Conservation (phyloP, 352 stramenopile species). For the Phytophthora vignae region DNA sequence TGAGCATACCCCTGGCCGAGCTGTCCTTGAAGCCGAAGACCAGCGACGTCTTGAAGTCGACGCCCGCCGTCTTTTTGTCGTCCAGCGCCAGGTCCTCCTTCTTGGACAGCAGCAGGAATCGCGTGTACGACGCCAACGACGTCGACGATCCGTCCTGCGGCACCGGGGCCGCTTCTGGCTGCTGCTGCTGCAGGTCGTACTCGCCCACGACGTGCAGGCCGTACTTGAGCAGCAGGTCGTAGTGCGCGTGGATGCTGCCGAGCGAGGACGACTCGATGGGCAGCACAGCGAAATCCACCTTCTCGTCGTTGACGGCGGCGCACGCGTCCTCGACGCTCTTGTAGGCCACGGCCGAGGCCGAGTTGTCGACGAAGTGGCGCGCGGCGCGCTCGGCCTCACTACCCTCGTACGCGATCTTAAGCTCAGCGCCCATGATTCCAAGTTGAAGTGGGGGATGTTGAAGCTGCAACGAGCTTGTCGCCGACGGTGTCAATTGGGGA, state of each 20-base stretch:
- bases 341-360: slow-evolving; percentile 43
- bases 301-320: slow-evolving; percentile 65
- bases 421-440: slow-evolving; percentile 40
- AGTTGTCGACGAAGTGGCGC: slow-evolving; percentile 34
- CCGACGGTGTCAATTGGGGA: slow-evolving; percentile 27
- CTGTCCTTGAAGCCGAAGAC: slow-evolving; percentile 79
- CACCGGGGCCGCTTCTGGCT: slow-evolving; percentile 62
- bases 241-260: slow-evolving; percentile 97
- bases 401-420: slow-evolving; percentile 95
- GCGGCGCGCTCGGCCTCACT: slow-evolving; percentile 92
- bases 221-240: slow-evolving; percentile 87
- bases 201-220: slow-evolving; percentile 75
- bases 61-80: slow-evolving; percentile 28
- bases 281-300: slow-evolving; percentile 95
- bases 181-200: slow-evolving; percentile 48
- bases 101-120: slow-evolving; percentile 92
- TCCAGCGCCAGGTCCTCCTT: slow-evolving; percentile 47
- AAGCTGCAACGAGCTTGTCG: slow-evolving; percentile 13
- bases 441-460: slow-evolving; percentile 19
- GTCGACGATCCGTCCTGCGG: slow-evolving; percentile 25
- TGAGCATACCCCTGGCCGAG: slow-evolving; percentile 66
- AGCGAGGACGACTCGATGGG: slow-evolving; percentile 97
- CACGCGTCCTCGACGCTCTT: slow-evolving; percentile 53
- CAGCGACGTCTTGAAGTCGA: slow-evolving; percentile 77
- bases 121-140: slow-evolving; percentile 58